Conservation (phyloP, 352 stramenopile genomes). For the Peronospora destructor region DNA sequence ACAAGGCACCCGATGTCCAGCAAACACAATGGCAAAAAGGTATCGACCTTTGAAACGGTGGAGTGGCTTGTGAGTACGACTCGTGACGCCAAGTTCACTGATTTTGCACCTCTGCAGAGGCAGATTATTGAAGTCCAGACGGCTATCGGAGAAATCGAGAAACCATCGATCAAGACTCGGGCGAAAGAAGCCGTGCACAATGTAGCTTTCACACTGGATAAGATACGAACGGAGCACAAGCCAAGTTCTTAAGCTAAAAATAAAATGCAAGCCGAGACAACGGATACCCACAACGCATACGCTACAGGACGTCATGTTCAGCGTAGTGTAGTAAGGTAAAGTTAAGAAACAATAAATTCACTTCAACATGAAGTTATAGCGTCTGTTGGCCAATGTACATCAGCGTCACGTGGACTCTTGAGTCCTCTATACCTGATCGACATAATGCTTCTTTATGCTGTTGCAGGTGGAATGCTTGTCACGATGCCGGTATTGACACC, state of each 20-base stretch:
- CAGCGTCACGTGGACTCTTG: conserved; percentile 1
- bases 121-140: conserved; percentile 18
- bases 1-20: conserved; percentile 10
- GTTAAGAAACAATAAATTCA: background rate
- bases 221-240: conserved; percentile 13
- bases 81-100: conserved; percentile 21
- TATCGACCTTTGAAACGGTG: conserved; percentile 17
- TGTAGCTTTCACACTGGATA: conserved; percentile 8
- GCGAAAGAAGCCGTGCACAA: conserved; percentile 27
- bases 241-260: conserved; percentile 7
- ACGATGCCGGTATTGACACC: conserved; percentile 4
- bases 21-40: conserved; percentile 18
- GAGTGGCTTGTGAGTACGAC: conserved; percentile 30
- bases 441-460: background rate
- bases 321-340: background rate
- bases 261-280: conserved; percentile 1
- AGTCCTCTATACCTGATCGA: conserved; percentile 14
- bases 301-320: background rate
- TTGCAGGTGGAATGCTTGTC: conserved; percentile 1
- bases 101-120: conserved; percentile 17
- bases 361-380: conserved; percentile 10
- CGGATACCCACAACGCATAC: conserved; percentile 2
- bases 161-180: conserved; percentile 18
- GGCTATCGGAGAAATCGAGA: conserved; percentile 10
- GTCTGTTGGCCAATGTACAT: conserved; percentile 9